phyloP scores from a whole-genome alignment of 75 land plant species.

The Sequoia sempervirens region DNA sequence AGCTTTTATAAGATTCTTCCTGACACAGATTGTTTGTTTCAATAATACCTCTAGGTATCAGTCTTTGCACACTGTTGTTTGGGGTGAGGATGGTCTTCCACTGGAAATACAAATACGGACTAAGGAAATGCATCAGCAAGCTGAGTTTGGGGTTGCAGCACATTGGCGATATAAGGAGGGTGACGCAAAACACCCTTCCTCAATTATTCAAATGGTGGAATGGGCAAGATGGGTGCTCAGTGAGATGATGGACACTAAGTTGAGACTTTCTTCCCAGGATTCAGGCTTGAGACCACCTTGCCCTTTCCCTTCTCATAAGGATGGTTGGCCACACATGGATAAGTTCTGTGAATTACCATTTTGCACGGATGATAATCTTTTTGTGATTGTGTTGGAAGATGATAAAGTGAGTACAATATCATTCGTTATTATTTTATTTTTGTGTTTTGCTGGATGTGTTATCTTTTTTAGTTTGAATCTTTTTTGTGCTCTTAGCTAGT shows the following conservation, averaged over 20 bases:
- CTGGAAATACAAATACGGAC: conserved; percentile 94
- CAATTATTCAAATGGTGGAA: conserved; percentile 82
- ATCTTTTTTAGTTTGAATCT: neutral
- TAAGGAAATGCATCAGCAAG: conserved; percentile 87
- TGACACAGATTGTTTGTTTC: neutral
- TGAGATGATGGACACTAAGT: conserved; percentile 65
- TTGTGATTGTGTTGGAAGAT: conserved; percentile 74
- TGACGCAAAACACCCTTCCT: conserved; percentile 58
- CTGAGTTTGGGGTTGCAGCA: conserved; percentile 94
- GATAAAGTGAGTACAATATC: conserved; percentile 44
- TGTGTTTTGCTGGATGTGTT: neutral
- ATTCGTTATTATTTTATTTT: neutral
- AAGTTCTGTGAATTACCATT: conserved; percentile 22
- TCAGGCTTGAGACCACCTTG: conserved; percentile 58
- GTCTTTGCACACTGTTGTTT: conserved; percentile 87
- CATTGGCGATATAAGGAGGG: conserved; percentile 98
- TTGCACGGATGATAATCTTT: conserved; percentile 64
- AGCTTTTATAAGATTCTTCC: neutral
- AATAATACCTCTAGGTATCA: conserved; percentile 49
- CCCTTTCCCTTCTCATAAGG: conserved; percentile 69
- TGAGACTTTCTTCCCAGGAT: conserved; percentile 29
- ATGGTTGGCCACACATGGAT: conserved; percentile 54
- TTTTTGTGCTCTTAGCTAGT: neutral
- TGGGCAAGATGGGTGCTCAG: conserved; percentile 96
- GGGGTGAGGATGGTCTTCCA: conserved; percentile 68